Evolutionary conservation across 768 basidiomycete species (phyloP).

Genomic region (Russula earlei): DNA sequence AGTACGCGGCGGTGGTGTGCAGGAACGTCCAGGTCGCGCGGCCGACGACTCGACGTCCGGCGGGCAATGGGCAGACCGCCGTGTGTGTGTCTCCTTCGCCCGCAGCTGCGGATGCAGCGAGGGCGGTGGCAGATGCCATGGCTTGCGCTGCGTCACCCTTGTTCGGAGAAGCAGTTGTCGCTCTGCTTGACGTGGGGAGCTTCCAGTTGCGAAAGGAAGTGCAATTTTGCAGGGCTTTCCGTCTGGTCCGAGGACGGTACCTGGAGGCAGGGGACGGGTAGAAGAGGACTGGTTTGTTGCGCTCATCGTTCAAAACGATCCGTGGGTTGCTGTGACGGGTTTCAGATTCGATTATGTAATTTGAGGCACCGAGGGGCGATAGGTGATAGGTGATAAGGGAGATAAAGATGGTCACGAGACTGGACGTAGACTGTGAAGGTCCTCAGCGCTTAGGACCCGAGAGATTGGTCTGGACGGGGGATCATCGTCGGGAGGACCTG

Average conservation of each 20-base stretch:
- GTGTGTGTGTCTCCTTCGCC: slow-evolving; percentile 27
- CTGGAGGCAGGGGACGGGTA: slow-evolving; percentile 48
- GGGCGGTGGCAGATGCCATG: slow-evolving; percentile 27
- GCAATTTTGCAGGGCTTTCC: slow-evolving; percentile 95
- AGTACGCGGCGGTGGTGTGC: slow-evolving; percentile 92
- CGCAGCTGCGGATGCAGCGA: slow-evolving; percentile 17
- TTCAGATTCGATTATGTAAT: too few species aligned
- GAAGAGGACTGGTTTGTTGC: not conserved
- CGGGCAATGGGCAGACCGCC: slow-evolving; percentile 60
- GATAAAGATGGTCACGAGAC: too few species aligned
- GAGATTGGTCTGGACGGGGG: not conserved
- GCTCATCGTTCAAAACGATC: too few species aligned
- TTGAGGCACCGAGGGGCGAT: too few species aligned
- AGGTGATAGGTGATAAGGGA: too few species aligned
- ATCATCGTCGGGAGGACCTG: not conserved
- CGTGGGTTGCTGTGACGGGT: too few species aligned
- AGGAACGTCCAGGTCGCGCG: slow-evolving; percentile 95
- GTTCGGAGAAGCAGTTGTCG: slow-evolving; percentile 17
- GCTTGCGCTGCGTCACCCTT: slow-evolving; percentile 26
- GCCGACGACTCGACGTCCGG: slow-evolving; percentile 84
- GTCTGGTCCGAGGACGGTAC: slow-evolving; percentile 83
- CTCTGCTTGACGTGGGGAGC: slow-evolving; percentile 28
- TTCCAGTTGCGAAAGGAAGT: slow-evolving; percentile 71
- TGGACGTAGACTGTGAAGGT: slow-evolving; percentile 12
- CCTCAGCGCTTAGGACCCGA: not conserved